Evolutionary conservation across 768 basidiomycete genomes (phyloP).

Genomic region (Leccinum ochraceum): DNA sequence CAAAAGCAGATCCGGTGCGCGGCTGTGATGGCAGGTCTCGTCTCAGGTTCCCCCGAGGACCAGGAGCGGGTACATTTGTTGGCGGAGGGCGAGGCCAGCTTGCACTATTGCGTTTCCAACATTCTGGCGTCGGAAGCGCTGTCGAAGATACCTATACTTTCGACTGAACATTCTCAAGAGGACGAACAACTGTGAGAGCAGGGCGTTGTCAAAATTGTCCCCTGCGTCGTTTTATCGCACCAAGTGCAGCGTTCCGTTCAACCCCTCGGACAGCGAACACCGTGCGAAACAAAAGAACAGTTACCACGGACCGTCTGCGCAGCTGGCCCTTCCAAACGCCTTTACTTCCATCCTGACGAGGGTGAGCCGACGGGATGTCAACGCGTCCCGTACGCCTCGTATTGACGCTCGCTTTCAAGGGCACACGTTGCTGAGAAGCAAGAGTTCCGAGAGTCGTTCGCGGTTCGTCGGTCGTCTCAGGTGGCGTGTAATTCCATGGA

Average conservation of each 20-base stretch:
- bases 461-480: conserved; percentile 29
- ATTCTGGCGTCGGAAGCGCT: conserved; percentile 40
- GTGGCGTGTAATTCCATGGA: conserved; percentile 23
- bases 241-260: conserved; percentile 38
- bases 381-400: neutral
- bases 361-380: conserved; percentile 25
- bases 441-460: conserved; percentile 43
- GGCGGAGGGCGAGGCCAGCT: conserved; percentile 65
- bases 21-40: conserved; percentile 50
- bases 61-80: conserved; percentile 52
- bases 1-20: conserved; percentile 58
- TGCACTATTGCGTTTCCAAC: conserved; percentile 56
- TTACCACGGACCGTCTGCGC: conserved; percentile 40
- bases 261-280: conserved; percentile 43
- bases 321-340: conserved; percentile 38
- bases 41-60: conserved; percentile 40
- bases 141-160: conserved; percentile 17
- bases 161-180: conserved; percentile 19
- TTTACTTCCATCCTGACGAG: conserved; percentile 46
- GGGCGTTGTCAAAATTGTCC: conserved; percentile 34
- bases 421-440: conserved; percentile 46
- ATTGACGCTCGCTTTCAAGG: conserved; percentile 30
- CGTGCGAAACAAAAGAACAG: conserved; percentile 32
- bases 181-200: conserved; percentile 26
- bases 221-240: conserved; percentile 39